Conservation (phyloP, 2,329 filamentous ascomycete species). For the Penicillium sp. region DNA sequence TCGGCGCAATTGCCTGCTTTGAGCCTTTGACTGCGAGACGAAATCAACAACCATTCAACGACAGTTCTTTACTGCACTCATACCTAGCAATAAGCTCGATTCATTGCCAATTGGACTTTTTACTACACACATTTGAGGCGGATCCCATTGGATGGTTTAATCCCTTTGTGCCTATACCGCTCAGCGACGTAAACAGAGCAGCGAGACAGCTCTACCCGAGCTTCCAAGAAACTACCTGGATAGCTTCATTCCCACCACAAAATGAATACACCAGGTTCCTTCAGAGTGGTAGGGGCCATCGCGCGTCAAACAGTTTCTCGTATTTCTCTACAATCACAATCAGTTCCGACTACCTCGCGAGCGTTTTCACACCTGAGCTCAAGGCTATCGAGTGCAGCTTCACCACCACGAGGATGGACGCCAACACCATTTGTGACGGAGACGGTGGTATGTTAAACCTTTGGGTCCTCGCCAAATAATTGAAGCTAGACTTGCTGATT, state of each 20-base stretch:
- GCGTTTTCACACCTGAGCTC: constrained; percentile 3
- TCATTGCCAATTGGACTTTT: neutral
- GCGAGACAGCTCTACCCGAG: neutral
- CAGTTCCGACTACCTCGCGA: neutral
- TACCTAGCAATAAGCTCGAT: neutral
- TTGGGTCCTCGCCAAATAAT: neutral
- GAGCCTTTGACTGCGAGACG: neutral
- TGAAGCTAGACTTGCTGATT: neutral
- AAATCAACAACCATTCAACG: neutral
- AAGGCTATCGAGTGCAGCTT: constrained; percentile 8
- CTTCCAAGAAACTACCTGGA: constrained; percentile 1
- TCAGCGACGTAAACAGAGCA: neutral
- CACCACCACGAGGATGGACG: constrained; percentile 41
- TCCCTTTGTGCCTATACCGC: neutral
- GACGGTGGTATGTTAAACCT: constrained; percentile 48
- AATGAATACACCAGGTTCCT: neutral
- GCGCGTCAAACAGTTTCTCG: neutral
- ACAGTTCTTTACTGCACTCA: neutral
- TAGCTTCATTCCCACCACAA: neutral
- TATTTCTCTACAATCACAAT: neutral
- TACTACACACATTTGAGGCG: neutral
- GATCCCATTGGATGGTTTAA: neutral
- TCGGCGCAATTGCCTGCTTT: neutral
- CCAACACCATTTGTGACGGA: constrained; percentile 55
- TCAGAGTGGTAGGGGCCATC: constrained; percentile 1